Percentiles rank a stretch among this genome's conserved stretches.
These are phyloP conservation scores for Aspergillus sp. DNA, from an alignment of 2,329 filamentous ascomycete species.

Conservation along the genomic window DNA sequence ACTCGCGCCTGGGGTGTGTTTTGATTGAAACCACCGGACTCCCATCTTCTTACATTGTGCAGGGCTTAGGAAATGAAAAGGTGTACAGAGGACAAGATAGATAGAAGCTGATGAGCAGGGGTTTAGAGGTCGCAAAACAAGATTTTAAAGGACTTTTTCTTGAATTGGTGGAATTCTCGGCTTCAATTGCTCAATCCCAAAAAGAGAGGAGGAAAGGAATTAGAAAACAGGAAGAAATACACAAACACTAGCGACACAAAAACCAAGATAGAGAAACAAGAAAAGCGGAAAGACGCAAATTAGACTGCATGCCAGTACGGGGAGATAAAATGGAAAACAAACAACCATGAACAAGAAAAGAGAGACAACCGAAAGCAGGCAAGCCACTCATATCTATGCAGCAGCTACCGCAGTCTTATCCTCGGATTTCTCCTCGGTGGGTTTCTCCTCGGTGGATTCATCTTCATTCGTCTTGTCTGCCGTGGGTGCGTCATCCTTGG, in stretches of 20 bases:
- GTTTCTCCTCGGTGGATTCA: conserved; percentile 29
- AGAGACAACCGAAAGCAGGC: conserved; percentile 16
- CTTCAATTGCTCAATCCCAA: conserved; percentile 5
- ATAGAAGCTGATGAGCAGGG: not conserved
- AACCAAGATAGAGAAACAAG: conserved; percentile 1
- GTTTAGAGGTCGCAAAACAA: not conserved
- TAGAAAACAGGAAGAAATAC: not conserved
- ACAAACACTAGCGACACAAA: conserved; percentile 5
- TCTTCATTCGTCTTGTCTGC: conserved; percentile 30
- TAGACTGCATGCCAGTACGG: conserved; percentile 2
- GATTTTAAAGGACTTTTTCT: not conserved
- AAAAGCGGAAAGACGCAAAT: conserved; percentile 1
- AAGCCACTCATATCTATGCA: conserved; percentile 19
- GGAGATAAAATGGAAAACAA: conserved; percentile 10
- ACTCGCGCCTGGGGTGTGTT: not conserved
- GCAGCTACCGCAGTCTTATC: conserved; percentile 25
- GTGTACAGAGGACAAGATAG: not conserved
- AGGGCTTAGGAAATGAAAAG: not conserved
- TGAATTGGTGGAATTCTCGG: not conserved
- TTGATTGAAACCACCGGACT: not conserved
- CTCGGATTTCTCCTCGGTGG: conserved; percentile 15
- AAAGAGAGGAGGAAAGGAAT: not conserved
- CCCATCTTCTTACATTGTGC: not conserved
- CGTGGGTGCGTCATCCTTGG: conserved; percentile 22
- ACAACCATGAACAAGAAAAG: conserved; percentile 14